These are phyloP conservation scores for Blakeslea trispora DNA, from an alignment of 371 early-diverging fungal genomes.

Conservation along the genomic window DNA sequence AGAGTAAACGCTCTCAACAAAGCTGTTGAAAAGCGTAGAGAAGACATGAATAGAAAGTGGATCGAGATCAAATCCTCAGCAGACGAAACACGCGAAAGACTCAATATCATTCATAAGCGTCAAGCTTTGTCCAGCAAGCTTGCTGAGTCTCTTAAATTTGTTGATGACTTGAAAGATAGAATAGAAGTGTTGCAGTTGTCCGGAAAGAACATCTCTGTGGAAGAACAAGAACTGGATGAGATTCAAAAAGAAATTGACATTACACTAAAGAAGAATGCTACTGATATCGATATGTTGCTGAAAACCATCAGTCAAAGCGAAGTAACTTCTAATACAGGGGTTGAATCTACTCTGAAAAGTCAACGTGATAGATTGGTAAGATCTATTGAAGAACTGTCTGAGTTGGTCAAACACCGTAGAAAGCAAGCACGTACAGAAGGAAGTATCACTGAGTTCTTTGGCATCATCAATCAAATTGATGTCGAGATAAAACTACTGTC, in stretches of 20 bases:
- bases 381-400: slow-evolving; percentile 37
- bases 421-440: slow-evolving; percentile 46
- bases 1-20: slow-evolving; percentile 28
- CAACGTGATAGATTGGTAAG: slow-evolving; percentile 35
- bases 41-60: slow-evolving; percentile 40
- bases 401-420: slow-evolving; percentile 35
- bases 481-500: slow-evolving; percentile 33
- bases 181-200: slow-evolving; percentile 44
- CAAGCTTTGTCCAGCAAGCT: slow-evolving; percentile 39
- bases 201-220: slow-evolving; percentile 41
- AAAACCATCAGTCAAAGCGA: slow-evolving; percentile 12
- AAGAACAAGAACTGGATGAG: slow-evolving; percentile 44
- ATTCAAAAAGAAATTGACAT: slow-evolving; percentile 41
- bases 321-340: slow-evolving; percentile 15
- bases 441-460: slow-evolving; percentile 45
- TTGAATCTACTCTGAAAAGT: slow-evolving; percentile 35
- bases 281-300: slow-evolving; percentile 36
- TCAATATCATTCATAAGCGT: slow-evolving; percentile 40
- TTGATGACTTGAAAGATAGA: slow-evolving; percentile 43
- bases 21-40: slow-evolving; percentile 35
- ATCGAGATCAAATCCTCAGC: slow-evolving; percentile 32
- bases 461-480: slow-evolving; percentile 47
- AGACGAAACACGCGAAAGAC: slow-evolving; percentile 36
- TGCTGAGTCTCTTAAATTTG: slow-evolving; percentile 42
- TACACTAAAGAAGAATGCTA: slow-evolving; percentile 27